These are phyloP conservation scores for Calocybe cyanea DNA, from an alignment of 768 basidiomycete species.

Conservation along the genomic window DNA sequence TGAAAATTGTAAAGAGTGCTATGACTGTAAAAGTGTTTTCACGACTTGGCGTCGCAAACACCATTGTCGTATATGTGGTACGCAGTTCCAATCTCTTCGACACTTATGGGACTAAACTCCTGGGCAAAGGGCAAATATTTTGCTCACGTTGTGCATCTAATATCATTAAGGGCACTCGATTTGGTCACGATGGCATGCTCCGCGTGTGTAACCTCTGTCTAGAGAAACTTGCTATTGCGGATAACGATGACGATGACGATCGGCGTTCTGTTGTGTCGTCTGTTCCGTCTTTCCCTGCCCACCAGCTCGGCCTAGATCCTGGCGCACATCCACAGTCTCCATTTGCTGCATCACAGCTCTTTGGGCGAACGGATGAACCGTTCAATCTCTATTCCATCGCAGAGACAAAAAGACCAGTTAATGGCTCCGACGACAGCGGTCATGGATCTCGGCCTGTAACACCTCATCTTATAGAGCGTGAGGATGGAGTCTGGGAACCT, in stretches of 20 bases:
- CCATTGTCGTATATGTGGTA: constrained; percentile 96
- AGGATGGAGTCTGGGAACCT: constrained; percentile 44
- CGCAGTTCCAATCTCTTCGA: constrained; percentile 18
- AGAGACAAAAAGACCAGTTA: constrained; percentile 57
- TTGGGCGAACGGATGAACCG: constrained; percentile 72
- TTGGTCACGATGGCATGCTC: constrained; percentile 93
- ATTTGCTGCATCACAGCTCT: constrained; percentile 83
- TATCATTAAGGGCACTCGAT: constrained; percentile 90
- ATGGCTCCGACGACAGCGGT: constrained; percentile 53
- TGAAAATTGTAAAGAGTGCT: constrained; percentile 92
- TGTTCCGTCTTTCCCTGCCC: constrained; percentile 67
- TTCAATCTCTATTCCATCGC: constrained; percentile 83
- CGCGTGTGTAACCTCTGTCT: constrained; percentile 94
- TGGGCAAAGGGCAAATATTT: constrained; percentile 81
- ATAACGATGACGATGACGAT: constrained; percentile 89
- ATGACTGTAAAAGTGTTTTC: constrained; percentile 93
- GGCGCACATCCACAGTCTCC: constrained; percentile 71
- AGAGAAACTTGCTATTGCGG: constrained; percentile 85
- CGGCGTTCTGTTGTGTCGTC: constrained; percentile 77
- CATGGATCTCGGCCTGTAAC: constrained; percentile 49
- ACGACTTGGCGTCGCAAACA: constrained; percentile 94
- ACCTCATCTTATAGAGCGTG: constrained; percentile 37
- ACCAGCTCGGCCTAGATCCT: constrained; percentile 61
- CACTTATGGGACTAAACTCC: neutral
- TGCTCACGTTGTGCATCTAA: constrained; percentile 97